Conservation (phyloP, 441 rosid species). For the Populus trichocarpa region DNA sequence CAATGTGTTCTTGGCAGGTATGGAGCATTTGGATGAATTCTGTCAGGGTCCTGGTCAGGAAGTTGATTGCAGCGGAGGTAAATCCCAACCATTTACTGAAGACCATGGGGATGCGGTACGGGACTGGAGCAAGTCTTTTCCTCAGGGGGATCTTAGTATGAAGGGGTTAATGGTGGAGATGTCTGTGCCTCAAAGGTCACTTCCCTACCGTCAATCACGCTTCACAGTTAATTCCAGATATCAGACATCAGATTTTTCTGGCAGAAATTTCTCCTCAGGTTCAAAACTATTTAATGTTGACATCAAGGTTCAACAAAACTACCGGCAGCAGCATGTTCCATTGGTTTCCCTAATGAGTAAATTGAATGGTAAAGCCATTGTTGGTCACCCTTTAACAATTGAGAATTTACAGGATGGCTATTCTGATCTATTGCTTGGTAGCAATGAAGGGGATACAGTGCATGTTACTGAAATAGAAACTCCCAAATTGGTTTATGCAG, state of each 20-base stretch:
- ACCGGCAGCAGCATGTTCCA: constrained; percentile 73
- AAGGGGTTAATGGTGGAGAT: constrained; percentile 33
- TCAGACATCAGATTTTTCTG: constrained; percentile 38
- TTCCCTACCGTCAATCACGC: constrained; percentile 59
- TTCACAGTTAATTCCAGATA: constrained; percentile 47
- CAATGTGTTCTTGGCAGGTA: constrained; percentile 29
- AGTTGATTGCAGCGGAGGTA: constrained; percentile 30
- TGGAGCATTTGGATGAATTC: constrained; percentile 34
- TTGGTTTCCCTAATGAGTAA: constrained; percentile 88
- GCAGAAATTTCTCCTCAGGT: constrained; percentile 29
- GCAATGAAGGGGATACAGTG: constrained; percentile 24
- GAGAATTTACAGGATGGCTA: constrained; percentile 48
- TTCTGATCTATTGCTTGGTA: constrained; percentile 25
- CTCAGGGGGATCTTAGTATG: constrained; percentile 25
- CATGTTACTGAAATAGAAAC: constrained; percentile 7
- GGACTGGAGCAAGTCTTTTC: constrained; percentile 39
- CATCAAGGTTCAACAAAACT: constrained; percentile 76
- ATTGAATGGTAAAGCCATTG: constrained; percentile 76
- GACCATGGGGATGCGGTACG: constrained; percentile 24
- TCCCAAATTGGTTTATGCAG: constrained; percentile 20
- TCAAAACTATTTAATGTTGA: constrained; percentile 62
- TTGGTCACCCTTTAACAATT: constrained; percentile 79
- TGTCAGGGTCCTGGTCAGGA: constrained; percentile 31
- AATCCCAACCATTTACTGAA: constrained; percentile 25
- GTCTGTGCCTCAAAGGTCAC: constrained; percentile 47